Percentiles rank a stretch among this genome's conserved stretches.
phyloP scores from a whole-genome alignment of 257 asterid genomes.

The Scutellaria baicalensis region DNA sequence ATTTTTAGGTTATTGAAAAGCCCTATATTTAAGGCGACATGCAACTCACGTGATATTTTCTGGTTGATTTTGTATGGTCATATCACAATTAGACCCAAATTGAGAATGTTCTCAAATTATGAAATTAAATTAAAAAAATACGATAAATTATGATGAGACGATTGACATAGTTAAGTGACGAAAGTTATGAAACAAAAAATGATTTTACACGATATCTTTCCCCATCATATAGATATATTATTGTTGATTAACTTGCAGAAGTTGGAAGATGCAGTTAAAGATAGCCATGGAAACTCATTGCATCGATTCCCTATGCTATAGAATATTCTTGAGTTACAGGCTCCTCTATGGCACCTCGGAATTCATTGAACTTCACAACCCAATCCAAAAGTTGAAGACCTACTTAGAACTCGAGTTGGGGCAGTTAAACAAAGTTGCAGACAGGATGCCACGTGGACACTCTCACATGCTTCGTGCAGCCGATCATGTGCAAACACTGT shows the following conservation, averaged over 20 bases:
- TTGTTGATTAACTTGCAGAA: not conserved
- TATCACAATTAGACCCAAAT: no score
- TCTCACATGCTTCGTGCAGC: not conserved
- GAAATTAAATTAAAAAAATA: no score
- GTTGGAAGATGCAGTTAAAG: constrained; percentile 13
- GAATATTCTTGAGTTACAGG: constrained; percentile 15
- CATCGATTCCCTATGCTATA: constrained; percentile 10
- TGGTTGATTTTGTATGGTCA: no score
- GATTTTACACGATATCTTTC: no score
- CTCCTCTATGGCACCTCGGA: not conserved
- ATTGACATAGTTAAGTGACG: no score
- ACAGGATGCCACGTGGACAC: not conserved
- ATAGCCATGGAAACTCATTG: constrained; percentile 4
- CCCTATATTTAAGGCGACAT: no score
- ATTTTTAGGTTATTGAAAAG: no score
- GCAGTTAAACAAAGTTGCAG: not conserved
- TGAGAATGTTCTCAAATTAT: no score
- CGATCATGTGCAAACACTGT: not conserved
- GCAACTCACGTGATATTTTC: no score
- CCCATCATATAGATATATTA: not conserved
- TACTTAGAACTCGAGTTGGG: constrained; percentile 7
- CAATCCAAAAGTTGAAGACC: not conserved
- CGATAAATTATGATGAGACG: no score
- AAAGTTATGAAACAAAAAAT: not conserved
- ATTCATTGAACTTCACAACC: constrained; percentile 1